phyloP scores from a whole-genome alignment of 2,329 filamentous ascomycete species.

The Fonsecaea erecta region DNA sequence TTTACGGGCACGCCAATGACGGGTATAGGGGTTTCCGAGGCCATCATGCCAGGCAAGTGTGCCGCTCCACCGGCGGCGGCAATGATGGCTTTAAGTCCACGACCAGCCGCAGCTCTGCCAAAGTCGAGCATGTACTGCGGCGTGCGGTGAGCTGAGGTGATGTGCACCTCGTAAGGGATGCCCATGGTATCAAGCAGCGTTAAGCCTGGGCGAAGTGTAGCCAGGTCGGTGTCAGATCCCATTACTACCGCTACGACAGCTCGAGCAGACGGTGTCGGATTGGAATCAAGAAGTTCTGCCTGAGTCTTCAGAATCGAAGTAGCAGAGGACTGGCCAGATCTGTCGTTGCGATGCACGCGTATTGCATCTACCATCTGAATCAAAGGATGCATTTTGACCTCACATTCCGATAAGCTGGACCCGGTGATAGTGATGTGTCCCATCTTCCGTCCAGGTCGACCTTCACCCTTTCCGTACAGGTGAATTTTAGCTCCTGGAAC shows the following conservation, averaged over 20 bases:
- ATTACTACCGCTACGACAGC: constrained; percentile 54
- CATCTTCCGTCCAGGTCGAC: constrained; percentile 89
- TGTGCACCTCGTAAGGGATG: constrained; percentile 42
- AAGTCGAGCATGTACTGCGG: constrained; percentile 67
- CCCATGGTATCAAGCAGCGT: constrained; percentile 40
- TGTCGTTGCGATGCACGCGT: constrained; percentile 63
- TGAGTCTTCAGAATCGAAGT: constrained; percentile 28
- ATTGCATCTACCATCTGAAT: constrained; percentile 81
- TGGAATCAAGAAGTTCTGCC: constrained; percentile 24
- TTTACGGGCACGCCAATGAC: constrained; percentile 75
- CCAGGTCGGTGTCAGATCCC: constrained; percentile 51
- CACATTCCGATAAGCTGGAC: constrained; percentile 68
- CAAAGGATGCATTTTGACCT: constrained; percentile 70
- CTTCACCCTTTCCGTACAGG: constrained; percentile 85
- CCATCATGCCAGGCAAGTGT: constrained; percentile 70
- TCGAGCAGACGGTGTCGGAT: constrained; percentile 30
- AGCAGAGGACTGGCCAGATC: constrained; percentile 36
- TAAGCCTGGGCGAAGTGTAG: constrained; percentile 40
- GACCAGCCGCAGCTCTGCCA: constrained; percentile 62
- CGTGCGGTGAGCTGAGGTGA: constrained; percentile 63
- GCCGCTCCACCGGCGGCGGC: constrained; percentile 72
- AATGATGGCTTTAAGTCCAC: constrained; percentile 69
- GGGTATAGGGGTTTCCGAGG: constrained; percentile 68
- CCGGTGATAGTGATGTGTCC: constrained; percentile 87
- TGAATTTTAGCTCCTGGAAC: constrained; percentile 71